Evolutionary conservation across 176 grass and related monocot species (phyloP).

Genomic region (Musa acuminata): DNA sequence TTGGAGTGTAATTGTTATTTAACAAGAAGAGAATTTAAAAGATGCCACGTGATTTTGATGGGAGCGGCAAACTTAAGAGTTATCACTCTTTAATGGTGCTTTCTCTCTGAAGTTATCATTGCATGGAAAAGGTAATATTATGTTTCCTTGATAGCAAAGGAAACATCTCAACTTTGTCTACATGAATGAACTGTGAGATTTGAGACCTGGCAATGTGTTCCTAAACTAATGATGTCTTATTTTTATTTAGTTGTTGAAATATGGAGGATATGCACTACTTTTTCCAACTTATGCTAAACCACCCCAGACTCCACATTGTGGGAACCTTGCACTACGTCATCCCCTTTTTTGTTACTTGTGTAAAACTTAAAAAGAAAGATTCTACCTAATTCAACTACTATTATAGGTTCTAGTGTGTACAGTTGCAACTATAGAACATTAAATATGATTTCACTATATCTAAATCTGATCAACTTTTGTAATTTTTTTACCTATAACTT

Average conservation of each 20-base stretch:
- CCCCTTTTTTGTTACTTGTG: background rate
- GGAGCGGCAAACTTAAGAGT: too few species aligned
- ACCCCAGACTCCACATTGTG: too few species aligned
- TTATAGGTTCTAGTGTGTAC: background rate
- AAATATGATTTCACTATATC: background rate
- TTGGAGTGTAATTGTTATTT: too few species aligned
- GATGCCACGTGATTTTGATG: too few species aligned
- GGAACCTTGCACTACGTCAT: too few species aligned
- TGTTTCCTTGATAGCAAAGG: background rate
- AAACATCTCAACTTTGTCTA: background rate
- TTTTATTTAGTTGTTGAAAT: background rate
- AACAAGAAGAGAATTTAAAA: too few species aligned
- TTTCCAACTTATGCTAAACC: background rate
- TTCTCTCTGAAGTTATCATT: background rate
- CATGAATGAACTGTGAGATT: background rate
- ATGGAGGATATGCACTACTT: background rate
- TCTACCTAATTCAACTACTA: background rate
- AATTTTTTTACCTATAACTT: background rate
- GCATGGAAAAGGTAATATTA: background rate
- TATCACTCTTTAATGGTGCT: too few species aligned
- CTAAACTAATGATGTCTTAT: background rate
- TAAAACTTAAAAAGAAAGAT: background rate
- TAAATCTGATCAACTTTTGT: background rate
- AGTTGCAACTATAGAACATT: background rate
- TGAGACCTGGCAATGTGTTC: background rate